A percentile compares a stretch with the other conserved stretches of the same genome.
Evolutionary conservation across 2,329 filamentous ascomycete species (phyloP).

Genomic region (Pseudocercospora macadamiae): DNA sequence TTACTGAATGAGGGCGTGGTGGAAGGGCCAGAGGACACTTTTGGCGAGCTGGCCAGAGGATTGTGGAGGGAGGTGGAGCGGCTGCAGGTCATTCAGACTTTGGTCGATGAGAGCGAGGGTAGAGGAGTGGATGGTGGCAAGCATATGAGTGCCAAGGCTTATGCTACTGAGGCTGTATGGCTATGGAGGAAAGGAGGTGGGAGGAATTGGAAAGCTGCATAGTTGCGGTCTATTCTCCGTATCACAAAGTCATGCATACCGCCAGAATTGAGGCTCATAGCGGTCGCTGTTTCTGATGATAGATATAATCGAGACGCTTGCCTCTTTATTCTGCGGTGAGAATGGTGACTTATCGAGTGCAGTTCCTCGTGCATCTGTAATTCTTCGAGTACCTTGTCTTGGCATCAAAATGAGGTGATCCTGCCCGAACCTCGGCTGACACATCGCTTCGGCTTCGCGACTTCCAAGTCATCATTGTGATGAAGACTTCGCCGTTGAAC

Average conservation of each 20-base stretch:
- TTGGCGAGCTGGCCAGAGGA: constrained; percentile 64
- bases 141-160: constrained; percentile 81
- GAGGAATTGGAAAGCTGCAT: constrained; percentile 59
- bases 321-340: too few species aligned
- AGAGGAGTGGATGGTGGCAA: constrained; percentile 58
- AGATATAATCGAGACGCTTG: too few species aligned
- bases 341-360: too few species aligned
- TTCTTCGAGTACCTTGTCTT: neutral
- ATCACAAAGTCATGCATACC: too few species aligned
- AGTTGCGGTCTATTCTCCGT: too few species aligned
- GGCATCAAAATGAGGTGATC: neutral
- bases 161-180: constrained; percentile 89
- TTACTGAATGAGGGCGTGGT: constrained; percentile 14
- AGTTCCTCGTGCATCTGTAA: too few species aligned
- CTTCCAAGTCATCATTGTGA: neutral
- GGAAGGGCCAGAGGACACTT: constrained; percentile 51
- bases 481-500: neutral
- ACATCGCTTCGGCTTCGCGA: neutral
- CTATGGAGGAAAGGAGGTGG: constrained; percentile 75
- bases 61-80: constrained; percentile 82
- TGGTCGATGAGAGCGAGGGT: constrained; percentile 73
- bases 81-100: constrained; percentile 73
- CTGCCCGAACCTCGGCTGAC: neutral
- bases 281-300: too few species aligned
- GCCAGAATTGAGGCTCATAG: too few species aligned